Evolutionary conservation across 2,329 filamentous ascomycete species (phyloP).

Genomic region (Penicillium sp.): DNA sequence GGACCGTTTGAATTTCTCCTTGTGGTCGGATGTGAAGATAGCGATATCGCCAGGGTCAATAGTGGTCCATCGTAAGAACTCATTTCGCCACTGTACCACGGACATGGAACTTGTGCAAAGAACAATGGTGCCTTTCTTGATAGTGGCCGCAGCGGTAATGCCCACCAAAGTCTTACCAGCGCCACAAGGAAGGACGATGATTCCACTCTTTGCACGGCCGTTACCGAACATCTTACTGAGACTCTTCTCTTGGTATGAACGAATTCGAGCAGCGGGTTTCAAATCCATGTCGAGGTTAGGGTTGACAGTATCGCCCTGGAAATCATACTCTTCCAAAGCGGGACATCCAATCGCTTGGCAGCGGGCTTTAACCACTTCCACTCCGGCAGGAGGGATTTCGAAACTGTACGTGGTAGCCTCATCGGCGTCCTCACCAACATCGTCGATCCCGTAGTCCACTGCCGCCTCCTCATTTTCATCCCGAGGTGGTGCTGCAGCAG

Average conservation of each 20-base stretch:
- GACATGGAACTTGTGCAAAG: conserved; percentile 98
- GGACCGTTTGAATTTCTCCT: conserved; percentile 78
- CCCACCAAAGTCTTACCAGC: conserved; percentile 96
- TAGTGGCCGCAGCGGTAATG: conserved; percentile 96
- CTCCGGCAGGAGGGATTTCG: conserved; percentile 77
- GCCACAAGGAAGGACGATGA: conserved; percentile 94
- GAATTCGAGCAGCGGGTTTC: conserved; percentile 50
- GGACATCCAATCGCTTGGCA: conserved; percentile 85
- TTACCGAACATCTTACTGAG: conserved; percentile 99
- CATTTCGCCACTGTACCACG: conserved; percentile 92
- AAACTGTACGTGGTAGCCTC: conserved; percentile 89
- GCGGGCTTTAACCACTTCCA: conserved; percentile 84
- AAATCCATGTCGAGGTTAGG: conserved; percentile 93
- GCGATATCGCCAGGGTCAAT: conserved; percentile 91
- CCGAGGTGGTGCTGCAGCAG: conserved; percentile 38
- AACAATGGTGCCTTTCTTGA: conserved; percentile 94
- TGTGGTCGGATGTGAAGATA: conserved; percentile 91
- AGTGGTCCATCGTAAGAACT: conserved; percentile 99
- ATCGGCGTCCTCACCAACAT: conserved; percentile 74
- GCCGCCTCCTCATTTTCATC: conserved; percentile 56
- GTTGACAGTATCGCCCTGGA: conserved; percentile 85
- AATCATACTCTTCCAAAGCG: conserved; percentile 95
- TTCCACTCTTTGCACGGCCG: conserved; percentile 91
- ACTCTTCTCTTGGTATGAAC: conserved; percentile 86
- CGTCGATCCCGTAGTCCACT: conserved; percentile 66